phyloP scores from a whole-genome alignment of 1,139 yeast genomes.

The Nakaseomyces nivariensis region DNA sequence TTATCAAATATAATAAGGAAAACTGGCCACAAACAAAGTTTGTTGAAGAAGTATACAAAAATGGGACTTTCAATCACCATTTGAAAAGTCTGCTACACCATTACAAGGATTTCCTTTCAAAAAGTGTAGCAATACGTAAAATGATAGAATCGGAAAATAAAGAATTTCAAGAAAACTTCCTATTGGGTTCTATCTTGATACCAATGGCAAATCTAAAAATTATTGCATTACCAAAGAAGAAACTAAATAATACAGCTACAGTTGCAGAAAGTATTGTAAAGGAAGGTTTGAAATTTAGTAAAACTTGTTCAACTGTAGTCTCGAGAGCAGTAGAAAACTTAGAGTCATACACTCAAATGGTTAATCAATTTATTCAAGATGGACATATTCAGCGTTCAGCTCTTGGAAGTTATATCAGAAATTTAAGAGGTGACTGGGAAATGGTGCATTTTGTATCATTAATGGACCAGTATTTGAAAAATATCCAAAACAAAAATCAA shows the following conservation, averaged over 20 bases:
- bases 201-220: conserved; percentile 19
- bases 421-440: conserved; percentile 44
- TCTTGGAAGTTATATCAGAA: conserved; percentile 50
- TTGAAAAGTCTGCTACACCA: conserved; percentile 9
- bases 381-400: conserved; percentile 38
- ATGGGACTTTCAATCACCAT: conserved; percentile 15
- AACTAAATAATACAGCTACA: conserved; percentile 17
- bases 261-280: conserved; percentile 37
- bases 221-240: conserved; percentile 22
- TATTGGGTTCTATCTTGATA: conserved; percentile 16
- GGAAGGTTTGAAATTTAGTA: conserved; percentile 64
- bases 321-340: conserved; percentile 33
- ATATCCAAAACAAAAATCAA: conserved; percentile 5
- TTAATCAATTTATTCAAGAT: conserved; percentile 11
- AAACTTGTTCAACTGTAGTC: conserved; percentile 44
- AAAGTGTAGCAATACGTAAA: conserved; percentile 4
- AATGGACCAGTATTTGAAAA: conserved; percentile 13
- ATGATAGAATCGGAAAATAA: conserved; percentile 4
- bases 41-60: conserved; percentile 10
- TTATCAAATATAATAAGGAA: conserved; percentile 16
- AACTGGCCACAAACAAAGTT: conserved; percentile 8
- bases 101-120: conserved; percentile 3
- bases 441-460: conserved; percentile 32
- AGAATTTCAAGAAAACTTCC: conserved; percentile 15
- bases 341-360: conserved; percentile 24